These are phyloP conservation scores for Phytophthora chlamydospora DNA, from an alignment of 352 stramenopile species.

Conservation along the genomic window DNA sequence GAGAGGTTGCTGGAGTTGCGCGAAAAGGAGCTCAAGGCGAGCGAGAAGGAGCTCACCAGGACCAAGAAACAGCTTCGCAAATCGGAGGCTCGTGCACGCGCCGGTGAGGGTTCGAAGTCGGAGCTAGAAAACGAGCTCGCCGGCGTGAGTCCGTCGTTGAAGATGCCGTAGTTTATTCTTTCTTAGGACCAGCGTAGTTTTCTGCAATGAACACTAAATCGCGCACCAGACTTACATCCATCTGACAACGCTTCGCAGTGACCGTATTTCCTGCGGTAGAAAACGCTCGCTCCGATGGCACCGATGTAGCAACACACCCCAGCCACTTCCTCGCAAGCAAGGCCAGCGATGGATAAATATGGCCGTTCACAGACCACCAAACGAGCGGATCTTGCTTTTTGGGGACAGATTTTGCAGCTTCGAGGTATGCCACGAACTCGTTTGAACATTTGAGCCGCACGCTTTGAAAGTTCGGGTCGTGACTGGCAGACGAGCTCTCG, in stretches of 20 bases:
- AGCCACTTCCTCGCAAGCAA: constrained; percentile 14
- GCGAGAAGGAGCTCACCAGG: constrained; percentile 22
- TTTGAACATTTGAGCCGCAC: not conserved
- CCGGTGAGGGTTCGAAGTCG: constrained; percentile 10
- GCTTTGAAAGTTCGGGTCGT: not conserved
- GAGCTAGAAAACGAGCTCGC: constrained; percentile 35
- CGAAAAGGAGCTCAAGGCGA: constrained; percentile 30
- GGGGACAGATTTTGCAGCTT: not conserved
- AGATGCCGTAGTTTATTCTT: constrained; percentile 15
- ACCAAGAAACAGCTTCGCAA: constrained; percentile 37
- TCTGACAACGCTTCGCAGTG: constrained; percentile 8
- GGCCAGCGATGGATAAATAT: not conserved
- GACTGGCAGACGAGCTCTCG: not conserved
- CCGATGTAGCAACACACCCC: constrained; percentile 12
- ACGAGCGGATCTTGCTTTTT: not conserved
- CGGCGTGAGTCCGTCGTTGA: constrained; percentile 31
- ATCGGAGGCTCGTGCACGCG: constrained; percentile 20
- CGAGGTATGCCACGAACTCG: constrained; percentile 4
- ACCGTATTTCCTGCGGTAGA: constrained; percentile 18
- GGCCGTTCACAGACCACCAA: constrained; percentile 8
- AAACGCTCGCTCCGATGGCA: constrained; percentile 21
- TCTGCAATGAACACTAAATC: constrained; percentile 12
- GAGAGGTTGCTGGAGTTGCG: constrained; percentile 28
- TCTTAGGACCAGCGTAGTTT: not conserved
- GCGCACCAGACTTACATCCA: not conserved